These are phyloP conservation scores for Solanum pimpinellifolium DNA, from an alignment of 257 asterid species.

Conservation along the genomic window DNA sequence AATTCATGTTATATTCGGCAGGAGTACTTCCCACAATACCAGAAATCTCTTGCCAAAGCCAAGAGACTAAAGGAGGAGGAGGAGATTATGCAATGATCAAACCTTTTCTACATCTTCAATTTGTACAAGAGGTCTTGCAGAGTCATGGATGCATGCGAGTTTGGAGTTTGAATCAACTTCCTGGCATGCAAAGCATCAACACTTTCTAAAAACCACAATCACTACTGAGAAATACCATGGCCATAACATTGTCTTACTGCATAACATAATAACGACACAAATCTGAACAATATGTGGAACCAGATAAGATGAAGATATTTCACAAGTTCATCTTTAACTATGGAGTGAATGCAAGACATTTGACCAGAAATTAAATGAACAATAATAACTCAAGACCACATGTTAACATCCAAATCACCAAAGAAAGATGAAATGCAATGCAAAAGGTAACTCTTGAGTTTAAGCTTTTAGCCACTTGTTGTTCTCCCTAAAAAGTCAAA, in stretches of 20 bases:
- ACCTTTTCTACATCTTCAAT: constrained; percentile 73
- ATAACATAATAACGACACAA: background rate
- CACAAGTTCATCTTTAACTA: background rate
- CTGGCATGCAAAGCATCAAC: constrained; percentile 23
- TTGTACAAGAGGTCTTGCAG: constrained; percentile 89
- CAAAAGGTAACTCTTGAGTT: background rate
- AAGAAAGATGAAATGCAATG: background rate
- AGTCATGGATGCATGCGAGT: constrained; percentile 91
- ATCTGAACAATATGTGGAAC: background rate
- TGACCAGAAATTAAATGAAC: background rate
- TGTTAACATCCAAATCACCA: background rate
- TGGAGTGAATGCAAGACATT: background rate
- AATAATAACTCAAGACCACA: background rate
- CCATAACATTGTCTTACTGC: background rate
- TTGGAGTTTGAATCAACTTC: constrained; percentile 60
- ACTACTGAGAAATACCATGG: background rate
- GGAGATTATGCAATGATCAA: background rate
- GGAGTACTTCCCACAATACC: background rate
- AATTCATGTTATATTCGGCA: background rate
- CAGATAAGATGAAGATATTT: background rate
- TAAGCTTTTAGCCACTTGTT: background rate
- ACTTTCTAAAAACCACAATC: constrained; percentile 6
- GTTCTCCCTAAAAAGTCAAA: background rate
- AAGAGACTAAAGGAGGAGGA: background rate
- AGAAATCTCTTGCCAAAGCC: background rate